These are phyloP conservation scores for Herpotrichia juniperi DNA, from an alignment of 2,329 filamentous ascomycete genomes.

Conservation along the genomic window DNA sequence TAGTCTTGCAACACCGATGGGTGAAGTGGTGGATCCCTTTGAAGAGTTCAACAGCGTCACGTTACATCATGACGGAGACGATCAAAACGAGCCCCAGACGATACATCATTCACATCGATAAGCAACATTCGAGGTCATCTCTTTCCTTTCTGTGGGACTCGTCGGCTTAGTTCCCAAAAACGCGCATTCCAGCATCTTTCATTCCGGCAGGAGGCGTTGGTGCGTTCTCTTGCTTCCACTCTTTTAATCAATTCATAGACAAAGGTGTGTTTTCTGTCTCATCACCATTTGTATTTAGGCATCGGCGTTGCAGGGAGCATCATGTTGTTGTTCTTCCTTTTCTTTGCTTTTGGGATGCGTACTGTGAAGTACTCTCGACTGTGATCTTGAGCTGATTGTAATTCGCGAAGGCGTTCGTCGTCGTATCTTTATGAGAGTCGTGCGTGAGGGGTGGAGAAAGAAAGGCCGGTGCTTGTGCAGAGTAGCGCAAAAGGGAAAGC, in stretches of 20 bases:
- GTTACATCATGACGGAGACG: constrained; percentile 92
- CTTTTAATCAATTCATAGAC: constrained; percentile 23
- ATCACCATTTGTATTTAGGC: background rate
- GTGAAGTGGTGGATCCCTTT: constrained; percentile 85
- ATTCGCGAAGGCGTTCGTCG: constrained; percentile 16
- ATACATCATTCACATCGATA: constrained; percentile 13
- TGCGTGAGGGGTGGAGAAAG: background rate
- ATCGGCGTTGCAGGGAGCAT: background rate
- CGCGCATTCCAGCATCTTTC: constrained; percentile 15
- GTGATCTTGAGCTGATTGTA: constrained; percentile 1
- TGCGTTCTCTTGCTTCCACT: constrained; percentile 35
- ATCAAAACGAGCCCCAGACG: constrained; percentile 42
- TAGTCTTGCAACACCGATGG: constrained; percentile 82
- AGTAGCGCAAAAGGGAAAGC: constrained; percentile 1
- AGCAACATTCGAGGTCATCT: constrained; percentile 11
- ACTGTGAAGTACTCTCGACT: background rate
- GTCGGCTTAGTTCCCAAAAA: constrained; percentile 13
- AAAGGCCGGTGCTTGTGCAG: background rate
- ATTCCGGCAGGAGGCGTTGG: constrained; percentile 4
- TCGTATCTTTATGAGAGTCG: background rate
- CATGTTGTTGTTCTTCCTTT: background rate
- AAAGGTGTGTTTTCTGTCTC: background rate
- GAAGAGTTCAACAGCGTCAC: constrained; percentile 99
- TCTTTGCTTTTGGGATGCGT: background rate
- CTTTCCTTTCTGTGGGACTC: constrained; percentile 4